Evolutionary conservation across 495 filamentous ascomycete species (phyloP), one percentile per base, ranked within the genome.

Genomic region (Lophiotrema nucula): DNA sequence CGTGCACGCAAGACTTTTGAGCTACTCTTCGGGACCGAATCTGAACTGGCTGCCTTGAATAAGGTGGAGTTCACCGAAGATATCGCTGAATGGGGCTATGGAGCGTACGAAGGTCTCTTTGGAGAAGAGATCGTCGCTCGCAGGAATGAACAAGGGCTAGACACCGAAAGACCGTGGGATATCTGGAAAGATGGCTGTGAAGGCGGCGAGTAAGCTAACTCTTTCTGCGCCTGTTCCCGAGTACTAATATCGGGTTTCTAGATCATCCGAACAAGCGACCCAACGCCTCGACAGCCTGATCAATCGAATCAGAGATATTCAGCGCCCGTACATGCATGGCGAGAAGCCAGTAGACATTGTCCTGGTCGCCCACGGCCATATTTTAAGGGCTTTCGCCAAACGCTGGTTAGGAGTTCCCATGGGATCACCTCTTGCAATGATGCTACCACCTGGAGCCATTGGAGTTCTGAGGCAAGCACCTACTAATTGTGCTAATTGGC

Each of bases 171-270:
- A 2, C 50, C 66, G 25, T 95, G 88, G 83, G 86, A 92, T 75
- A 93, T 93, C 59, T 95, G 90, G 90, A 76, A 74, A 4, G 88
- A 93, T 65, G 89, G 89, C 2, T 93, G 89, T 72, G 82, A 85
- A 56, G 82, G 81, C 8, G 83, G 83, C 70, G 83, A 86, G 82
- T 83, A 74, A 43, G 80, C n/a, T n/a, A n/a, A n/a, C n/a, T n/a
- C n/a, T n/a, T 35, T 74, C 26, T 16, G 31, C 31, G 8, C 31
- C n/a, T 35, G 31, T 8, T 8, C 31, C n/a, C 8, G 31, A n/a
- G n/a, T n/a, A n/a, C n/a, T 35, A 35, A 35, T 35, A 21, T 6
- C 12, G 8, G 10, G 41, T 44, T 44, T 15, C 41, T 44, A 44
- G 81, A 71, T 81, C 82, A 28, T 84, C 88, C 13, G 74, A 77